Percentiles rank a stretch among this genome's conserved stretches.
phyloP scores from a whole-genome alignment of 495 filamentous ascomycete species.

The Penicillium coprophilum region DNA sequence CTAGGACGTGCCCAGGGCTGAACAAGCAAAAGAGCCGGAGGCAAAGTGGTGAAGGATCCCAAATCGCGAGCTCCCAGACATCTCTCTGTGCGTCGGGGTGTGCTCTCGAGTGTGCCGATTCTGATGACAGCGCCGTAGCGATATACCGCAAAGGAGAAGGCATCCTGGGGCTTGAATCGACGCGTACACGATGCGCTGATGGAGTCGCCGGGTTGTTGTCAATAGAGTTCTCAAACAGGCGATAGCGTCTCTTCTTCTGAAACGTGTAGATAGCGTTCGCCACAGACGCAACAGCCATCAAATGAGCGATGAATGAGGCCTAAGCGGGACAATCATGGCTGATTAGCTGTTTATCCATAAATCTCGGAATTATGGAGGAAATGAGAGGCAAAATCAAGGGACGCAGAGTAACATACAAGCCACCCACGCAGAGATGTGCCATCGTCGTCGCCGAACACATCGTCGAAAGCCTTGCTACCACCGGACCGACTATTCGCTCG shows the following conservation, averaged over 20 bases:
- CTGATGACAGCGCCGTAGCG: constrained; percentile 58
- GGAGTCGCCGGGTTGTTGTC: constrained; percentile 74
- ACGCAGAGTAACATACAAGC: constrained; percentile 61
- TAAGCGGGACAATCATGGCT: constrained; percentile 29
- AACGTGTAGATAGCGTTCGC: constrained; percentile 83
- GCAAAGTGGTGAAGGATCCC: constrained; percentile 86
- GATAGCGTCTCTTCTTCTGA: constrained; percentile 77
- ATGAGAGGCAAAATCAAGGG: neutral
- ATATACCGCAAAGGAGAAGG: constrained; percentile 79
- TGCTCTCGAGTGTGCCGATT: constrained; percentile 68
- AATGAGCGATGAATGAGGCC: constrained; percentile 66
- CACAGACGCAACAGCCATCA: constrained; percentile 62
- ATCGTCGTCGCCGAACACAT: constrained; percentile 79
- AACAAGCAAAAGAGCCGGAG: constrained; percentile 85
- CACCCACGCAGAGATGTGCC: constrained; percentile 67
- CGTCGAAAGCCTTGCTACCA: constrained; percentile 54
- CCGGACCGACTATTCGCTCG: constrained; percentile 65
- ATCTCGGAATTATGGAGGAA: constrained; percentile 6
- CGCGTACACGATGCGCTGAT: constrained; percentile 83
- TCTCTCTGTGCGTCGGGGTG: constrained; percentile 83
- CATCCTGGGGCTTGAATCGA: constrained; percentile 79
- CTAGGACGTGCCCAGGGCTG: constrained; percentile 84
- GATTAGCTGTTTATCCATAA: constrained; percentile 7
- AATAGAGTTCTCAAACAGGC: constrained; percentile 84
- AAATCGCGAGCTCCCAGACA: constrained; percentile 92